phyloP scores from a whole-genome alignment of 768 basidiomycete species.

The Mycena alexandri region DNA sequence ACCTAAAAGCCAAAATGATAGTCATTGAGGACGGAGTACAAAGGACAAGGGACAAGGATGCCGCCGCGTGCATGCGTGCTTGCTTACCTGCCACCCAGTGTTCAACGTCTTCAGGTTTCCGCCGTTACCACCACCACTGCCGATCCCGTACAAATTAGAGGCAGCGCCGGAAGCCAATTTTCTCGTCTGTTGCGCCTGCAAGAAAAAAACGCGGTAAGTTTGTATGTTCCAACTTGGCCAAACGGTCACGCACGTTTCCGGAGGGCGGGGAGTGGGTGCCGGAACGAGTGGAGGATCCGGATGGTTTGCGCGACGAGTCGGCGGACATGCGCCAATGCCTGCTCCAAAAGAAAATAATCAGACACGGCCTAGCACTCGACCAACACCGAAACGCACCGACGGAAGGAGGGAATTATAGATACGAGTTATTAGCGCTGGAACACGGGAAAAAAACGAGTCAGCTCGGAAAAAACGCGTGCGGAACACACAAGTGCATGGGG shows the following conservation, averaged over 20 bases:
- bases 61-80: not conserved
- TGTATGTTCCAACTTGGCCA: too few species aligned
- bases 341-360: slow-evolving; percentile 44
- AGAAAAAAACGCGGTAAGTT: too few species aligned
- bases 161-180: slow-evolving; percentile 58
- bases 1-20: slow-evolving; percentile 57
- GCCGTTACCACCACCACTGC: slow-evolving; percentile 64
- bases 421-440: slow-evolving; percentile 40
- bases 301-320: slow-evolving; percentile 73
- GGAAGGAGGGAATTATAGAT: slow-evolving; percentile 48
- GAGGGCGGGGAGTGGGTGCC: slow-evolving; percentile 74
- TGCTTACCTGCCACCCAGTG: slow-evolving; percentile 77
- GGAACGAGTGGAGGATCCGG: slow-evolving; percentile 77
- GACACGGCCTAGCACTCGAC: slow-evolving; percentile 19
- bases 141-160: slow-evolving; percentile 65
- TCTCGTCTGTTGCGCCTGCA: slow-evolving; percentile 57
- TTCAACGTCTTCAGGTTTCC: slow-evolving; percentile 67
- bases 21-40: slow-evolving; percentile 26
- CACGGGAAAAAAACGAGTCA: slow-evolving; percentile 23
- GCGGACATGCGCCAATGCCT: slow-evolving; percentile 50
- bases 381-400: slow-evolving; percentile 35
- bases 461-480: slow-evolving; percentile 23
- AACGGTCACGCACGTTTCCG: slow-evolving; percentile 59
- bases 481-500: not conserved
- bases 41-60: slow-evolving; percentile 16